These are phyloP conservation scores for Aspergillus sp. DNA, from an alignment of 2,329 filamentous ascomycete genomes.

Conservation along the genomic window DNA sequence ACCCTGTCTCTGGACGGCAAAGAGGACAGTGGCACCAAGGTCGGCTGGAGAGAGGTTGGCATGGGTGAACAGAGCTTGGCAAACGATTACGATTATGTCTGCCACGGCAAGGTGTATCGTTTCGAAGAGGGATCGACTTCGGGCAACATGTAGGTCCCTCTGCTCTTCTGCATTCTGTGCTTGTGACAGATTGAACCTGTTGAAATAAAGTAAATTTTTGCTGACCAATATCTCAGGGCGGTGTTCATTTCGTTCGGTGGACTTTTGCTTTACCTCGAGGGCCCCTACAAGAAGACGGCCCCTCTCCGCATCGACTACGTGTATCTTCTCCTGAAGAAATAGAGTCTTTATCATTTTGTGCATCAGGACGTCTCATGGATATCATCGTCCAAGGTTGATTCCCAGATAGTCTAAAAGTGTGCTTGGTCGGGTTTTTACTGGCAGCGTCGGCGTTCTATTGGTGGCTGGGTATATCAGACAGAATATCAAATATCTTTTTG, in stretches of 20 bases:
- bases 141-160: conserved; percentile 72
- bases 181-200: background rate
- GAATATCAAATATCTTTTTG: conserved; percentile 24
- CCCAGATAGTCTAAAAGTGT: conserved; percentile 19
- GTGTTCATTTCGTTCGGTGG: conserved; percentile 94
- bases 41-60: conserved; percentile 72
- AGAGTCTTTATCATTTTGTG: conserved; percentile 11
- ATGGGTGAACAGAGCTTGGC: conserved; percentile 57
- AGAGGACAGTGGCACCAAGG: conserved; percentile 59
- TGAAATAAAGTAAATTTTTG: background rate
- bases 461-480: conserved; percentile 36
- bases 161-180: background rate
- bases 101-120: conserved; percentile 51
- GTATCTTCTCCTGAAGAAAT: conserved; percentile 94
- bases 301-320: conserved; percentile 88
- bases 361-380: conserved; percentile 2
- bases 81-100: conserved; percentile 52
- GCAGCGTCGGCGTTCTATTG: conserved; percentile 43
- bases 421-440: conserved; percentile 28
- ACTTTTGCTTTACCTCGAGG: conserved; percentile 82
- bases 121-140: conserved; percentile 59
- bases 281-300: conserved; percentile 93
- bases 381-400: conserved; percentile 1
- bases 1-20: conserved; percentile 87
- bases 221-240: conserved; percentile 58